phyloP scores from a whole-genome alignment of 2,329 filamentous ascomycete genomes.

The Microdochium paspali region DNA sequence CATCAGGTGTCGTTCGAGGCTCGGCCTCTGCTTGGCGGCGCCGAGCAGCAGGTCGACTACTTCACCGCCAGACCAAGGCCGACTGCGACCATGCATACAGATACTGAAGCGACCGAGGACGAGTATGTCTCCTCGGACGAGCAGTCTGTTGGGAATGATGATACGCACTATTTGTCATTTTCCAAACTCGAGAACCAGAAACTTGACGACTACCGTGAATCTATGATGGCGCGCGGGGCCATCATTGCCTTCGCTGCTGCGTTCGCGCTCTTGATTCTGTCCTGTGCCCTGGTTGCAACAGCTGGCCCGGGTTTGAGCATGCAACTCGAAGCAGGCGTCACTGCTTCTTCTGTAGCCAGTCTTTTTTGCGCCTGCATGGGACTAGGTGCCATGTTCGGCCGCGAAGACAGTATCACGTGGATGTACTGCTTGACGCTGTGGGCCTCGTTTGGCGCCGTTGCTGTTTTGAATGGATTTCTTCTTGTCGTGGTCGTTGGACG shows the following conservation, averaged over 20 bases:
- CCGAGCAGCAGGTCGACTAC: conserved; percentile 12
- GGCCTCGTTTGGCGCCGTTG: conserved; percentile 32
- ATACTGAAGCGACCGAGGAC: conserved; percentile 25
- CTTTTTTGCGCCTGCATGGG: conserved; percentile 54
- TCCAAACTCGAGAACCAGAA: conserved; percentile 43
- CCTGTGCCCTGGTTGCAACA: conserved; percentile 56
- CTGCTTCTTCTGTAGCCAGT: conserved; percentile 59
- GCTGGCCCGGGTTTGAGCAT: conserved; percentile 57
- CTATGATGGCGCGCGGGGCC: conserved; percentile 43
- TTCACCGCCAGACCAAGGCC: conserved; percentile 12
- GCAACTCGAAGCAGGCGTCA: conserved; percentile 66
- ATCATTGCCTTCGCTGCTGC: conserved; percentile 47
- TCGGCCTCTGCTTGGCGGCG: conserved; percentile 14
- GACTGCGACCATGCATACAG: conserved; percentile 5
- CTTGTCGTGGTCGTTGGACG: conserved; percentile 40
- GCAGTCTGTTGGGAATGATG: conserved; percentile 34
- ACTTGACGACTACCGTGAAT: conserved; percentile 39
- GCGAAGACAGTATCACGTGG: conserved; percentile 32
- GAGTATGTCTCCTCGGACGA: conserved; percentile 45
- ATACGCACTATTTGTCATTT: conserved; percentile 37
- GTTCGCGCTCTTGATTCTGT: conserved; percentile 54
- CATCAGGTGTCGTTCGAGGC: conserved; percentile 9
- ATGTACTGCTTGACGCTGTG: conserved; percentile 33
- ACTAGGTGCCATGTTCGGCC: conserved; percentile 47
- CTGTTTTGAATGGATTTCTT: conserved; percentile 39